Evolutionary conservation across 768 basidiomycete genomes (phyloP).

Genomic region (Hydnum rufescens): DNA sequence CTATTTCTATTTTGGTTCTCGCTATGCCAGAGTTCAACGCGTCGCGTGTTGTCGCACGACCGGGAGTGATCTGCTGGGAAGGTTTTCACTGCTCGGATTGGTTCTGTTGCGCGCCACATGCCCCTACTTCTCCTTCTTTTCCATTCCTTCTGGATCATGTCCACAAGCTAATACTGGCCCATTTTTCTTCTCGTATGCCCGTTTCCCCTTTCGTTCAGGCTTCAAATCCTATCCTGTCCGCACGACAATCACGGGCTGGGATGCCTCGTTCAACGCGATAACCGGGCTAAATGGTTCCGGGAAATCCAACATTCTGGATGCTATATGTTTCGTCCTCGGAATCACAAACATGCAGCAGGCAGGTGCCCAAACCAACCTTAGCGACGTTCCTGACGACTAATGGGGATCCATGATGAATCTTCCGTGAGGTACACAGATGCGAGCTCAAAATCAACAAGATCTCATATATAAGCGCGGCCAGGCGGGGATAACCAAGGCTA

Average conservation of each 20-base stretch:
- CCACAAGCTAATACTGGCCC: neutral
- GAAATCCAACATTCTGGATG: conserved; percentile 98
- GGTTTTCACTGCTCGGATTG: too few species aligned
- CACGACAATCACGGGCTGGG: conserved; percentile 93
- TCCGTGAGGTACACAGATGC: conserved; percentile 31
- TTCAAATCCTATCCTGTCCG: conserved; percentile 98
- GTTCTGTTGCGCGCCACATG: too few species aligned
- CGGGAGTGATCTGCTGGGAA: too few species aligned
- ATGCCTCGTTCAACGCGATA: conserved; percentile 95
- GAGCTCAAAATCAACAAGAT: conserved; percentile 87
- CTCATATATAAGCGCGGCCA: conserved; percentile 98
- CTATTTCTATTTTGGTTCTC: too few species aligned
- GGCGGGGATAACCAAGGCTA: conserved; percentile 90
- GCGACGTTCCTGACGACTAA: neutral
- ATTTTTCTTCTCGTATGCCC: neutral
- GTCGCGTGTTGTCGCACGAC: too few species aligned
- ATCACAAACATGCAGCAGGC: conserved; percentile 95
- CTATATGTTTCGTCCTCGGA: conserved; percentile 95
- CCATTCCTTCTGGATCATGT: neutral
- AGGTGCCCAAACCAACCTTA: conserved; percentile 13
- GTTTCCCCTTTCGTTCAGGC: too few species aligned
- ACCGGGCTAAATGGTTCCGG: conserved; percentile 75
- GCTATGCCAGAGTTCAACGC: too few species aligned
- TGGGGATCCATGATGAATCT: neutral
- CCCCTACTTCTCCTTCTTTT: neutral